Base-by-base conservation (phyloP, 306 rosid genomes). In the Sphenostylis stenocarpa region DNA sequence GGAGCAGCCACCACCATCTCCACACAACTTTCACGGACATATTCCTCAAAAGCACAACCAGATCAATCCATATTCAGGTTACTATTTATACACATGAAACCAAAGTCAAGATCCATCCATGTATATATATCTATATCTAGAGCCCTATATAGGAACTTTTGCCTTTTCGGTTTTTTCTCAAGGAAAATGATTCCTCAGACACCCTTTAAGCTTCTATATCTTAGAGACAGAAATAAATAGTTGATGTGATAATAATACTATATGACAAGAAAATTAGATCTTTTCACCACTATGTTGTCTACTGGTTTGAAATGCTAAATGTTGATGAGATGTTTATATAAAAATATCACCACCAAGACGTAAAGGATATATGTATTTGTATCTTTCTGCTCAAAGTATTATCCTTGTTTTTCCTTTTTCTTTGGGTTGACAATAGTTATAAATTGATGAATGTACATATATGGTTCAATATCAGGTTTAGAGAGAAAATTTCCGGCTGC, bases 401-500 rank as follows among this genome's bases (percentile, higher is more conserved):
- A 5, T 17, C 11, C 1, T 26, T 29, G 15, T 60, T 1, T 57
- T 12, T 31, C n/a, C n/a, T 4, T 31, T 6, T 31, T 4, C 6
- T 34, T 34, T 2, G 33, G 33, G 34, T 57, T 26, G 33, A 58
- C 19, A 56, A 9, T 56, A 23, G 31, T 2, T 20, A 53, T 53
- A 10, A 7, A 20, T 3, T 10, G 4, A 23, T 20, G 4, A 9
- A 48, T 19, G 0, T 26, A 26, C 33, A 5, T 48, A 17, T 6
- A 3, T 8, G 56, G 49, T 10, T 21, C 26, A 28, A 7, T 61
- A 73, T 33, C 67, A 86, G 92, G 88, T 77, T 58, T 82, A 29
- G 82, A 36, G 66, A 48, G n/a, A 0, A 88, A 82, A n/a, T 84
- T 90, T 64, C 97, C 93, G 4, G 76, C 39, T 1, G 79, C 81